Percentiles rank a stretch among this genome's conserved stretches.
phyloP scores from a whole-genome alignment of 2,329 filamentous ascomycete species.

The Leptodontidium sp. region DNA sequence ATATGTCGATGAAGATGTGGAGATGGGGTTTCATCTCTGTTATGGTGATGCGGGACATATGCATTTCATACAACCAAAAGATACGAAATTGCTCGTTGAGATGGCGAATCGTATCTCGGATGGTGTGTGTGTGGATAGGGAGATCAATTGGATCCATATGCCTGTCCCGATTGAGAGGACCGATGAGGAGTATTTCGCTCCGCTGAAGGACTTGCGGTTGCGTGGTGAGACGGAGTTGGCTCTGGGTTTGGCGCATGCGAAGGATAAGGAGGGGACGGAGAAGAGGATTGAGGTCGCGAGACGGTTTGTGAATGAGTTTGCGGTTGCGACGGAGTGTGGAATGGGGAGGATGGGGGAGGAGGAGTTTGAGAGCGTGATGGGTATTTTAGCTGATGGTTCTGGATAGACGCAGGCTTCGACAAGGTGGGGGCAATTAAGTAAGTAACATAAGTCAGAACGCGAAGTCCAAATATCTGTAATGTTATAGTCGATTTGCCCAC shows the following conservation, averaged over 20 bases:
- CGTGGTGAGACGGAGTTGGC: constrained; percentile 48
- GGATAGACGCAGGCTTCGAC: no score
- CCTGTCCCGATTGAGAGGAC: constrained; percentile 52
- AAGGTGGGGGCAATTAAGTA: no score
- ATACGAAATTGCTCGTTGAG: constrained; percentile 46
- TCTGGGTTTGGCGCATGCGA: constrained; percentile 52
- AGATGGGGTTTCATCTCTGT: constrained; percentile 56
- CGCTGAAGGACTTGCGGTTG: constrained; percentile 48
- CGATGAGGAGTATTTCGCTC: constrained; percentile 50
- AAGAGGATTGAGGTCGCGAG: constrained; percentile 50
- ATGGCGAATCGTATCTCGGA: constrained; percentile 48
- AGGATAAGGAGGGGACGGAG: constrained; percentile 50
- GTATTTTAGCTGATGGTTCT: no score
- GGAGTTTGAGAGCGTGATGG: no score
- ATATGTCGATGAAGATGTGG: constrained; percentile 48
- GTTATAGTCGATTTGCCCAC: no score
- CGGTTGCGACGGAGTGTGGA: constrained; percentile 54
- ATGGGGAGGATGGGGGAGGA: constrained; percentile 43
- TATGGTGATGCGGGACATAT: constrained; percentile 55
- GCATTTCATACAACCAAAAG: constrained; percentile 54
- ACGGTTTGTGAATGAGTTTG: constrained; percentile 47
- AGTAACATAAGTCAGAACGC: no score
- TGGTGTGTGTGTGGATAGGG: constrained; percentile 40
- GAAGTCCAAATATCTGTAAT: no score
- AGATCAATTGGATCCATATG: constrained; percentile 53